Base-by-base conservation (phyloP, 441 rosid genomes). In the Manihot esculenta region DNA sequence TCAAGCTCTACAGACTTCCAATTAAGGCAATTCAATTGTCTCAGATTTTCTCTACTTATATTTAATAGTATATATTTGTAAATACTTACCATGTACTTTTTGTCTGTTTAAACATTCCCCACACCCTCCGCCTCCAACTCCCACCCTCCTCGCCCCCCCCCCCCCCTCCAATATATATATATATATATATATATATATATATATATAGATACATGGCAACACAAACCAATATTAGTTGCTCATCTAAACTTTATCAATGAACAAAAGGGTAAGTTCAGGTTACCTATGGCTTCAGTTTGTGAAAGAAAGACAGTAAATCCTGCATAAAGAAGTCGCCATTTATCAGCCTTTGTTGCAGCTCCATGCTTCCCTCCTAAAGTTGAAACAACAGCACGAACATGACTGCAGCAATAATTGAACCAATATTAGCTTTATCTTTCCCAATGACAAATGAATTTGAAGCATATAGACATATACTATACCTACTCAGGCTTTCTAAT, bases 241-340 rank as follows among this genome's bases (percentile, higher is more conserved):
- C 12, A 35, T 48, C 66, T 17, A 59, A 64, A 60, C 55, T 49
- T 33, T 54, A 79, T 64, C 21, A 41, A 26, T 27, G 17, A 66
- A 51, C 65, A 48, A 47, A 66, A 74, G 4, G 72, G n/a, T 23
- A 38, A 48, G 47, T 44, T 56, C 30, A 69, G 6, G 7, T 59
- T 76, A 94, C 99, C 97, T 71, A 72, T 66, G 49, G 97, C 96
- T 70, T 90, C 86, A 48, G 97, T 94, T 76, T 84, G 87, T 35
- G 95, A 90, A 57, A 94, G 53, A 97, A 97, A 94, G 47, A 92
- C 88, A 0, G 93, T 90, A 79, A 92, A 90, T 66, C 97, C 99
- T 3, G 93, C 86, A 84, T 87, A 87, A 64, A 94, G 89, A 78
- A 92, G 94, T 69, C 74, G 86, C 97, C 97, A 94, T 80, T 79